Evolutionary conservation across 2,329 filamentous ascomycete genomes (phyloP), one percentile per base, ranked within the genome.

Genomic region (Chalara sp.): DNA sequence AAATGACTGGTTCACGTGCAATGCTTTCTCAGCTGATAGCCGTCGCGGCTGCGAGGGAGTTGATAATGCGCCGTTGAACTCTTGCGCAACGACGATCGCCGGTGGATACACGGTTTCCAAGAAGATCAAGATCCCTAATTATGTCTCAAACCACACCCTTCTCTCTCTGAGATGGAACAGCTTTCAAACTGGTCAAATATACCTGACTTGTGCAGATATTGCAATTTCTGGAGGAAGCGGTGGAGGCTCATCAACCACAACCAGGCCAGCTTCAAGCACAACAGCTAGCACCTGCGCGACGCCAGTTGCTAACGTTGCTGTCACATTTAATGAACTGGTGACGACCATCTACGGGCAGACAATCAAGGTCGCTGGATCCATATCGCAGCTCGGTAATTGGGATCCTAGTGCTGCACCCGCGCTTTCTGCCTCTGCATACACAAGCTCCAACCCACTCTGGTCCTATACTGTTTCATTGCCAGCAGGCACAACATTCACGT

Each of bases 341-440:
- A 72, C 69, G 1, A 89, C 85, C 0, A 62, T 61, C 2, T 80
- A 65, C 46, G 86, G 85, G 4, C 74, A 89, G 64, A 81, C 75
- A 6, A 74, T 90, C 61, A 86, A 82, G 64, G 65, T 90, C 10
- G 72, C 77, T 0, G 86, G 86, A 13, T 80, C 75, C 50, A 73
- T 76, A 45, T 60, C 72, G 1, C 70, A 76, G 32, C 75, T 90
- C 6, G 85, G 85, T 7, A 73, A 63, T 58, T 89, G 86, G 86
- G 70, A 81, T 55, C 70, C 76, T 0, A 61, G 55, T 42, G 70
- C 67, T 31, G 84, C 78, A 0, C 61, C 86, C 2, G 60, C 78
- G 0, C 70, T 90, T 21, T 77, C 73, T 44, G 79, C 84, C 2
- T 70, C 68, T 12, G 61, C 71, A 13, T 89, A 89, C 63, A 83